Conservation (phyloP, 228 moss, liverwort and hornwort species). For the Sphagnum magellanicum region DNA sequence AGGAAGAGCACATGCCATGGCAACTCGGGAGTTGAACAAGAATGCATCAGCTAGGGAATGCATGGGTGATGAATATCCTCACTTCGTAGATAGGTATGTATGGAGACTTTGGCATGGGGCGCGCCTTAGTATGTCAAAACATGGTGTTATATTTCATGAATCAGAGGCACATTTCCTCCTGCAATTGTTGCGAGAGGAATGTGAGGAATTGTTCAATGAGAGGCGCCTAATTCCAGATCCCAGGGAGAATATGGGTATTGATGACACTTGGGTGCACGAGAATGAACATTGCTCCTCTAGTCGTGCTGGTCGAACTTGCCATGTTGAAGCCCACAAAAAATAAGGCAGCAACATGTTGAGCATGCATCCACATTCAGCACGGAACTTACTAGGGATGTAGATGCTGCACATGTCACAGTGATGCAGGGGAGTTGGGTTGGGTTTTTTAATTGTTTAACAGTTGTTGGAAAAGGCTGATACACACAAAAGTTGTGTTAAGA, state of each 20-base stretch:
- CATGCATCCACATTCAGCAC: too few species aligned
- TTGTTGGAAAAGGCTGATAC: too few species aligned
- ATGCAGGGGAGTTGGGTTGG: too few species aligned
- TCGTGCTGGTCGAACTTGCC: conserved; percentile 37
- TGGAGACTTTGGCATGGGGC: conserved; percentile 29
- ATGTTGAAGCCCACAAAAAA: conserved; percentile 8
- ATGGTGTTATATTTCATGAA: conserved; percentile 16
- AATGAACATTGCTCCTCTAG: conserved; percentile 51
- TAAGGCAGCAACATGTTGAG: too few species aligned
- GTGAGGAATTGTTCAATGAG: conserved; percentile 32
- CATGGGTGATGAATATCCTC: conserved; percentile 52
- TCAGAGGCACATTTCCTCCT: conserved; percentile 19
- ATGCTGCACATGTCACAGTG: too few species aligned
- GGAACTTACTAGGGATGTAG: too few species aligned
- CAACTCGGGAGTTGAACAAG: conserved; percentile 44
- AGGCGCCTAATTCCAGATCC: conserved; percentile 37
- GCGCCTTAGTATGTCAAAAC: conserved; percentile 37
- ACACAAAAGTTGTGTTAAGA: too few species aligned
- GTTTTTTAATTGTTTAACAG: too few species aligned
- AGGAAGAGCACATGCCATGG: conserved; percentile 36
- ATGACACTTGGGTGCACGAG: conserved; percentile 42
- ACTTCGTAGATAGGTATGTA: conserved; percentile 23
- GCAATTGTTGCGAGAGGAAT: conserved; percentile 37
- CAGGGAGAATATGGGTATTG: background rate
- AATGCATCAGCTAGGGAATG: conserved; percentile 39